Percentiles rank a stretch among this genome's conserved stretches.
These are phyloP conservation scores for Agaricus bisporus DNA, from an alignment of 768 basidiomycete genomes.

Conservation along the genomic window DNA sequence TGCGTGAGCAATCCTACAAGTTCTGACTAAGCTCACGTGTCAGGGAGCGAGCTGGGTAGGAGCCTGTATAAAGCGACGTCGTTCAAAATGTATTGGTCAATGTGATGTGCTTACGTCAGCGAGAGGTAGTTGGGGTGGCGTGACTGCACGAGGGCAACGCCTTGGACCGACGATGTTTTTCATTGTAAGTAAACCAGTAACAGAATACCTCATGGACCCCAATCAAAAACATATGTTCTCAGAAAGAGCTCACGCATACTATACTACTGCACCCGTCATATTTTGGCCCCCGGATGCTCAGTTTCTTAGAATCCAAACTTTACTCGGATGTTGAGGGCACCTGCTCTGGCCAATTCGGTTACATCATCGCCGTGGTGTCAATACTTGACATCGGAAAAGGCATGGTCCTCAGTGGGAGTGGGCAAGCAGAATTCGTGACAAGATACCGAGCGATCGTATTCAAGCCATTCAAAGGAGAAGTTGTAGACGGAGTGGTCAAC, in stretches of 20 bases:
- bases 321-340: slow-evolving; percentile 97
- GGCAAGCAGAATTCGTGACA: slow-evolving; percentile 94
- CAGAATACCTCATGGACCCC: not conserved
- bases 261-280: slow-evolving; percentile 97
- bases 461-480: slow-evolving; percentile 99
- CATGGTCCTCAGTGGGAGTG: slow-evolving; percentile 85
- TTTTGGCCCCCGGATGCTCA: slow-evolving; percentile 93
- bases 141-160: not conserved
- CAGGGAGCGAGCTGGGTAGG: too few relatives aligned
- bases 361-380: slow-evolving; percentile 88
- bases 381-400: slow-evolving; percentile 91
- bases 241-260: slow-evolving; percentile 98
- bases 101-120: not conserved
- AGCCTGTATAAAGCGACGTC: too few relatives aligned
- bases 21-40: too few relatives aligned
- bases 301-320: slow-evolving; percentile 88
- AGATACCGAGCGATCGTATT: slow-evolving; percentile 96
- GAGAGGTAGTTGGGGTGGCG: not conserved
- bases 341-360: slow-evolving; percentile 92
- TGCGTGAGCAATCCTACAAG: too few relatives aligned
- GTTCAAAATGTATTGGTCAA: too few relatives aligned
- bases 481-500: slow-evolving; percentile 92
- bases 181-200: slow-evolving; percentile 45
- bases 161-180: slow-evolving; percentile 50
- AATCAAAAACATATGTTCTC: slow-evolving; percentile 10